A percentile compares a stretch with the other conserved stretches of the same genome.
Evolutionary conservation across 176 grass and related monocot genomes (phyloP).

Genomic region (Oryza nivara): DNA sequence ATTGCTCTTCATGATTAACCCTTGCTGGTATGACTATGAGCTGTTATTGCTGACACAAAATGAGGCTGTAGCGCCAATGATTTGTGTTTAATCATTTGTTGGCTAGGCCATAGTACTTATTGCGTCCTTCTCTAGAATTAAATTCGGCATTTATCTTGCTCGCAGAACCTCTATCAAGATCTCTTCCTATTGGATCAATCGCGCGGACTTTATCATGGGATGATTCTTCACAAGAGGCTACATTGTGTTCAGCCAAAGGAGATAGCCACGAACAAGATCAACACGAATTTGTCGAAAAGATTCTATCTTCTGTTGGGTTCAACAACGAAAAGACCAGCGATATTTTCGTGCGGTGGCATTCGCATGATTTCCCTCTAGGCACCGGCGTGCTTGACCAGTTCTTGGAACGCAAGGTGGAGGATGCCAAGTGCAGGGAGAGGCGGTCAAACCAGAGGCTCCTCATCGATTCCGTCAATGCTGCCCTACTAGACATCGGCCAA

Average conservation of each 20-base stretch:
- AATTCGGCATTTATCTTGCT: conserved; percentile 28
- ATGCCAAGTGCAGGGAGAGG: conserved; percentile 72
- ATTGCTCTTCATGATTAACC: conserved; percentile 29
- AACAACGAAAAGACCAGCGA: conserved; percentile 29
- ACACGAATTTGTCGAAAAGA: conserved; percentile 63
- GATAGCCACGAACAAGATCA: conserved; percentile 59
- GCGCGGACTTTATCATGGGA: conserved; percentile 85
- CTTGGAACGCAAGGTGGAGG: conserved; percentile 64
- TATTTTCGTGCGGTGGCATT: conserved; percentile 69
- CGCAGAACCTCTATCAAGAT: conserved; percentile 67
- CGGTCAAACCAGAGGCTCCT: conserved; percentile 79
- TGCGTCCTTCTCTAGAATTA: conserved; percentile 5
- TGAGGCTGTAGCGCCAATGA: conserved; percentile 29
- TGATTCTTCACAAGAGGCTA: conserved; percentile 51
- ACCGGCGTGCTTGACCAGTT: conserved; percentile 65
- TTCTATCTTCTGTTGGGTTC: conserved; percentile 61
- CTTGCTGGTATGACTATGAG: conserved; percentile 12
- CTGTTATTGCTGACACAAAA: conserved; percentile 26
- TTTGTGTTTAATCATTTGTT: conserved; percentile 30
- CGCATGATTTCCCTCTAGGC: conserved; percentile 64
- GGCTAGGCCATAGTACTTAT: conserved; percentile 17
- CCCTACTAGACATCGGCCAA: conserved; percentile 66
- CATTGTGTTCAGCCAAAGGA: conserved; percentile 27
- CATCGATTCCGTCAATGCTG: conserved; percentile 81
- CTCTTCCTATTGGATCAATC: conserved; percentile 78